Evolutionary conservation across 768 basidiomycete genomes (phyloP), one percentile per base, ranked within the genome.

Genomic region (Boletus rubescentipes): DNA sequence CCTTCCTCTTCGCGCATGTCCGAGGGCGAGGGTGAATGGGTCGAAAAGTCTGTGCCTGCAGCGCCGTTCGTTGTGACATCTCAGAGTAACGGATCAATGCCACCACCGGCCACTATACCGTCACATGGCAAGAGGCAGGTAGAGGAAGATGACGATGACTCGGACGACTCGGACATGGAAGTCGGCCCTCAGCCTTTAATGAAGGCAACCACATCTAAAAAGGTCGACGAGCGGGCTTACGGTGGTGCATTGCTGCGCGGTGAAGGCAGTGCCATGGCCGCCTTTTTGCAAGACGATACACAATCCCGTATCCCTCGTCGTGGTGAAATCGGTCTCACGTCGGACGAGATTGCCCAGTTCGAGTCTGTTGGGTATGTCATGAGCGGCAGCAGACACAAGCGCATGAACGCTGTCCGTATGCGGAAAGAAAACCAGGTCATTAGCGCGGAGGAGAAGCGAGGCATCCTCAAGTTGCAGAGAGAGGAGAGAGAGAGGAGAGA

Each of bases 351-450:
- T 60, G 93, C 87, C 7, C 69, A 81, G 67, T 98, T 81, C 72
- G 97, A 99, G 75, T 65, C 78, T 21, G 89, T 89, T 9, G 97
- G 97, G 16, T 99, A 97, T 71, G 97, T 99, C 43, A 99, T 98
- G 97, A 93, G 90, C 62, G 97, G 96, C 41, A 90, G 85, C 64
- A 77, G 96, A 57, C 94, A 99, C 72, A 82, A 90, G 59, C 81
- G 93, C 71, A 99, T 99, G 97, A 99, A 98, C 62, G 96, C 97
- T 1, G 96, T 99, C 40, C 90, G 97, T 55, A 91, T 99, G 85
- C 78, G 96, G 67, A 98, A 98, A 79, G 97, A 99, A 77, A 98
- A 99, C 75, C 97, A 99, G 74, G 95, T 98, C 59, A 99, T 99
- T 68, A 92, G 89, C 63, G 94, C 96, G 2, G 97, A 98, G 73